Evolutionary conservation across 495 filamentous ascomycete species (phyloP), one percentile per base, ranked within the genome.

Genomic region (Lophium mytilinum): DNA sequence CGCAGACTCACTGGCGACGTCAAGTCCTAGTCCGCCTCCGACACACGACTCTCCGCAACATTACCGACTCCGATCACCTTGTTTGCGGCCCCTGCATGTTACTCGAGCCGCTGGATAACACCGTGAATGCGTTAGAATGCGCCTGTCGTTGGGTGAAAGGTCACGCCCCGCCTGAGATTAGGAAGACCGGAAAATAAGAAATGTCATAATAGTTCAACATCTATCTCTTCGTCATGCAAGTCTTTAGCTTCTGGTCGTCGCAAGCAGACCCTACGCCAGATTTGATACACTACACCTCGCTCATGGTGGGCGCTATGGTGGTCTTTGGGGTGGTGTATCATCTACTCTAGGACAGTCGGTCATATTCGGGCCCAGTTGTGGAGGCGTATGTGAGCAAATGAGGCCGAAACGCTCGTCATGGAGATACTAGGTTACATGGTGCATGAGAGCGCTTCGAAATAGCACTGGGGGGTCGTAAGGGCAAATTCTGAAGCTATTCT

Each of bases 321-420:
- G 46, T 52, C 12, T 58, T 58, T 33, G 36, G 37, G 12, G 36
- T 58, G 18, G 48, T 58, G 39, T 58, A 58, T 45, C 52, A 58
- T 35, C 37, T 58, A 1, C 18, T 9, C 19, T 52, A 48, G 56
- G 56, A 15, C 9, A 37, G 18, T 8, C 24, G 37, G 47, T 34
- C 48, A 18, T 58, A 58, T 19, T 52, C 35, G 7, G 55, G 55
- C 12, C 55, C 55, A 19, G 46, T 57, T 9, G 46, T 55, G 24
- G 53, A 55, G 24, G 4, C 36, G 18, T 18, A 47, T 37, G 53
- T 19, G 42, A 37, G 21, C 11, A 34, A 55, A 21, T 48, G 41
- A 55, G 15, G 15, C 11, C 33, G 37, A 17, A 39, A 9, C 21
- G 7, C 33, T 30, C 24, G 24, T 3, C 24, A 3, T 6, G 24